A percentile compares a stretch with the other conserved stretches of the same genome.
These are phyloP conservation scores for Danielia oregonensis DNA, from an alignment of 805 yeast genomes.

Conservation along the genomic window DNA sequence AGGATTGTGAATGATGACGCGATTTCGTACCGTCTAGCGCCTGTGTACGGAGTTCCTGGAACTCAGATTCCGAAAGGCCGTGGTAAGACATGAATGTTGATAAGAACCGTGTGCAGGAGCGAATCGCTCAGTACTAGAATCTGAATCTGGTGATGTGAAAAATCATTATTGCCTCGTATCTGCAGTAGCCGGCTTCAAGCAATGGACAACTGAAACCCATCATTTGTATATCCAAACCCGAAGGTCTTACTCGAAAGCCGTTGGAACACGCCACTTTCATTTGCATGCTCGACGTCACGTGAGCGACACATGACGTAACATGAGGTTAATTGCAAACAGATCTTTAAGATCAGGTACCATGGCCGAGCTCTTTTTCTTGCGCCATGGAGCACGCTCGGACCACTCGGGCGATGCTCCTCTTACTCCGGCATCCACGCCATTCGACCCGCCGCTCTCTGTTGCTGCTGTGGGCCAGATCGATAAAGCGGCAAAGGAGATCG, in stretches of 20 bases:
- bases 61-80: conserved; percentile 18
- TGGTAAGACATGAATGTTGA: conserved; percentile 4
- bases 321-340: not conserved
- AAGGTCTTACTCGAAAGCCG: too few relatives aligned
- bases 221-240: too few relatives aligned
- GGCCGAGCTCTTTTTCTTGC: conserved; percentile 41
- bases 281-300: not conserved
- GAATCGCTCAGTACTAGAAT: too few relatives aligned
- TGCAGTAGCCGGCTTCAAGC: too few relatives aligned
- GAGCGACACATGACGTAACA: conserved; percentile 2
- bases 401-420: conserved; percentile 32
- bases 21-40: conserved; percentile 24
- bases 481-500: conserved; percentile 26
- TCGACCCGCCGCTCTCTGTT: conserved; percentile 37
- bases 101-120: too few relatives aligned
- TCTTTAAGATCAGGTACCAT: conserved; percentile 12
- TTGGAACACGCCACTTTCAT: too few relatives aligned
- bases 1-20: not conserved
- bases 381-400: conserved; percentile 42
- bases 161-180: too few relatives aligned
- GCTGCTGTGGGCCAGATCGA: conserved; percentile 26
- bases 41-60: conserved; percentile 21
- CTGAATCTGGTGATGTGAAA: too few relatives aligned
- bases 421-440: conserved; percentile 23
- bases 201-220: too few relatives aligned